phyloP scores from a whole-genome alignment of 1,284 basidiomycete genomes.

The Pisolithus thermaeus region DNA sequence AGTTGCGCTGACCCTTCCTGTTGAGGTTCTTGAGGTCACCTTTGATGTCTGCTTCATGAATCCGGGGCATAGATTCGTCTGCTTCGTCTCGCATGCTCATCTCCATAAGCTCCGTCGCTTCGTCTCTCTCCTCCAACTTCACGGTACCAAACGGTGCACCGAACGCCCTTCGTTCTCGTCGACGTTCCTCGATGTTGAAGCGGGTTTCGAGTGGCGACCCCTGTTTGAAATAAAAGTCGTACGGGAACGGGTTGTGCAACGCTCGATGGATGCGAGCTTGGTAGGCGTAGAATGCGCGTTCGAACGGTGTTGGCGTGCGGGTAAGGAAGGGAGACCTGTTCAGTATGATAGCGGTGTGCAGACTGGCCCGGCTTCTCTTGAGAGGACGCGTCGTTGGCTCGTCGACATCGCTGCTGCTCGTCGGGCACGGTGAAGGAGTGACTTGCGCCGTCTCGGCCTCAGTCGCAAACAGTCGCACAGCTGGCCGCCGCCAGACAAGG shows the following conservation, averaged over 20 bases:
- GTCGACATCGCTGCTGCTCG: not conserved
- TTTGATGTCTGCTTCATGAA: constrained; percentile 57
- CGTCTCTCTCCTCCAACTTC: constrained; percentile 44
- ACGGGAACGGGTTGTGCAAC: constrained; percentile 83
- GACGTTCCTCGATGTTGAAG: constrained; percentile 70
- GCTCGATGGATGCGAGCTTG: constrained; percentile 80
- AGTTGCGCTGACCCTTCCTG: constrained; percentile 75
- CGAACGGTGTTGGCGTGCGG: constrained; percentile 71
- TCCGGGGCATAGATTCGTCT: constrained; percentile 53
- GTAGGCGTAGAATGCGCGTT: constrained; percentile 84
- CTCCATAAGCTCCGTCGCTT: constrained; percentile 52
- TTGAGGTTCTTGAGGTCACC: constrained; percentile 74
- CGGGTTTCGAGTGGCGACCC: constrained; percentile 83
- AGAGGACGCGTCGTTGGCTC: constrained; percentile 3
- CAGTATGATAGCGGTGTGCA: constrained; percentile 63
- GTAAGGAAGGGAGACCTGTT: constrained; percentile 84
- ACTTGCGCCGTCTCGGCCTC: constrained; percentile 12
- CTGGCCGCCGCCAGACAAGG: not conserved
- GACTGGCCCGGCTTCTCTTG: constrained; percentile 18
- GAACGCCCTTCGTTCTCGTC: constrained; percentile 66
- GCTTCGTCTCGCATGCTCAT: constrained; percentile 56
- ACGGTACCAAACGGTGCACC: constrained; percentile 50
- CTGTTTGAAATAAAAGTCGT: constrained; percentile 93
- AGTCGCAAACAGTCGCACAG: constrained; percentile 32
- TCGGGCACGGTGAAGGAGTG: constrained; percentile 1